phyloP scores from a whole-genome alignment of 2,329 filamentous ascomycete species.

The Penicillium janthinellum region DNA sequence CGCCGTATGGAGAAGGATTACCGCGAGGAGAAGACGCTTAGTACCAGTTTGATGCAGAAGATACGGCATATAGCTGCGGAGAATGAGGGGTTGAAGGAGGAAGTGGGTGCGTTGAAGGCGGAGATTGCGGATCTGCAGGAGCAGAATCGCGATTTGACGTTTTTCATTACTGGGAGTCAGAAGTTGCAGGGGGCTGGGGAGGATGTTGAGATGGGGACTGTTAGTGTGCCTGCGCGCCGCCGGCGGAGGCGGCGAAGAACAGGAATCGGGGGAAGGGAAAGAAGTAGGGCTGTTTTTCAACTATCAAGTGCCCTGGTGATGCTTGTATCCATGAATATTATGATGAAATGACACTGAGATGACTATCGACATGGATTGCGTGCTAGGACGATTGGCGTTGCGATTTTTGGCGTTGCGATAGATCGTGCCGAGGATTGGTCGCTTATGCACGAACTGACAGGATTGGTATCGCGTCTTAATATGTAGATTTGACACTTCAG shows the following conservation, averaged over 20 bases:
- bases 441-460: neutral
- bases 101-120: constrained; percentile 66
- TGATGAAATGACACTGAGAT: neutral
- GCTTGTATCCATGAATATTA: neutral
- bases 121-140: constrained; percentile 75
- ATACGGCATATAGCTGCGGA: constrained; percentile 68
- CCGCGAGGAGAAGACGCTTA: constrained; percentile 84
- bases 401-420: neutral
- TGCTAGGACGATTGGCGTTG: neutral
- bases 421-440: neutral
- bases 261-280: constrained; percentile 45
- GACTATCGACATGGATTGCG: neutral
- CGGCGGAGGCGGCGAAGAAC: constrained; percentile 46
- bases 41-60: constrained; percentile 76
- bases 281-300: neutral
- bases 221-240: constrained; percentile 65
- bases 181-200: constrained; percentile 72
- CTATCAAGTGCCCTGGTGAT: neutral
- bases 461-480: neutral
- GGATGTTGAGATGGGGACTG: constrained; percentile 73
- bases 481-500: neutral
- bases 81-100: constrained; percentile 56
- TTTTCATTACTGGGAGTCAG: constrained; percentile 66
- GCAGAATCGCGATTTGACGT: constrained; percentile 81
- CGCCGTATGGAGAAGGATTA: constrained; percentile 74